These are phyloP conservation scores for Mucor indicus DNA, from an alignment of 371 early-diverging fungal genomes.

Conservation along the genomic window DNA sequence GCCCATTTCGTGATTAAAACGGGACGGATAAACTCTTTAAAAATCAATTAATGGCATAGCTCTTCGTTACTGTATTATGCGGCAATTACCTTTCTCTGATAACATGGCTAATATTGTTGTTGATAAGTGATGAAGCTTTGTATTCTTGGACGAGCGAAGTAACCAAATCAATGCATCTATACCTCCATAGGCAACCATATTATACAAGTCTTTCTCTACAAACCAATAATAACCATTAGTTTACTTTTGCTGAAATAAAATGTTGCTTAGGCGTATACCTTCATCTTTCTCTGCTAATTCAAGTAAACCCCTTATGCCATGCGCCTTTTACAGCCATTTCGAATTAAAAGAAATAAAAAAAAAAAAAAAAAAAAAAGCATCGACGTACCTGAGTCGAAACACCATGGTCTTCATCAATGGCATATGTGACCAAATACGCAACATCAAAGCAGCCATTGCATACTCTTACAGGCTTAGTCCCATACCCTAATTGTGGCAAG, in stretches of 20 bases:
- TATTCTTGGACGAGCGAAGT: constrained; percentile 41
- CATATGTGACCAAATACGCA: constrained; percentile 61
- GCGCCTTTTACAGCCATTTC: constrained; percentile 35
- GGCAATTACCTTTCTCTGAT: constrained; percentile 37
- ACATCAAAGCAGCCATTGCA: constrained; percentile 64
- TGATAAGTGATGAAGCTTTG: constrained; percentile 48
- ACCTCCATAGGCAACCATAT: constrained; percentile 56
- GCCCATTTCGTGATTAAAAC: constrained; percentile 54
- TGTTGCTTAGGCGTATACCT: constrained; percentile 24
- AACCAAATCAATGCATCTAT: constrained; percentile 62
- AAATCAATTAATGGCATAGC: neutral
- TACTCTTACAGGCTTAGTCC: constrained; percentile 56
- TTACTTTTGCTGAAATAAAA: neutral
- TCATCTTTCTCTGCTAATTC: constrained; percentile 57
- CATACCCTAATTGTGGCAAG: constrained; percentile 62
- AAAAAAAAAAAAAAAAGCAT: no score
- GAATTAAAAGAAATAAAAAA: neutral
- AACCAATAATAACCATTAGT: neutral
- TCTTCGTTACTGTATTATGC: neutral
- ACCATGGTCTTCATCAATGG: constrained; percentile 61
- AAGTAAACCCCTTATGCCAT: constrained; percentile 62
- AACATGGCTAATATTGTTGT: constrained; percentile 53
- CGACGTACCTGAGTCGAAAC: constrained; percentile 56
- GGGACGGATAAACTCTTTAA: constrained; percentile 44
- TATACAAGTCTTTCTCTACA: constrained; percentile 50